These are phyloP conservation scores for Pseudopediastrum boryanum DNA, from an alignment of 139 green algal genomes.

Conservation along the genomic window DNA sequence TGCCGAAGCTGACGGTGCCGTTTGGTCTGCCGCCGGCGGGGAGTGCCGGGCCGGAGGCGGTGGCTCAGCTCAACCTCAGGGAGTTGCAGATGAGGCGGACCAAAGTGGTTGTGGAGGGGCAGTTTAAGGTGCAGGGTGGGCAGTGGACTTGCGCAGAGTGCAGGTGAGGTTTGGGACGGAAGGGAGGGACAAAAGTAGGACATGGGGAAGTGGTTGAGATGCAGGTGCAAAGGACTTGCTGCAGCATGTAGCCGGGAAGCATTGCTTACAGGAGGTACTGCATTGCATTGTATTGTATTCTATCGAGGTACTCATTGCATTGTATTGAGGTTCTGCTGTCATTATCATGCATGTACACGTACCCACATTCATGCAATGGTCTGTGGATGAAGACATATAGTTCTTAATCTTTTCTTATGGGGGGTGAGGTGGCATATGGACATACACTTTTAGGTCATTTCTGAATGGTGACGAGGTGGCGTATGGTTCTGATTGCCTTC, in stretches of 20 bases:
- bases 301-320: not conserved
- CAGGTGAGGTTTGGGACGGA: too few relatives aligned
- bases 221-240: not conserved
- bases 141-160: slow-evolving; percentile 24
- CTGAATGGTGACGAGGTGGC: too few relatives aligned
- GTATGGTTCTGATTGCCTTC: too few relatives aligned
- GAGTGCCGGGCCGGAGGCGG: not conserved
- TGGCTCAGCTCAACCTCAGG: slow-evolving; percentile 9
- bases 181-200: too few relatives aligned
- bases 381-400: too few relatives aligned
- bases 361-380: too few relatives aligned
- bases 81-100: slow-evolving; percentile 3
- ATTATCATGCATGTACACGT: too few relatives aligned
- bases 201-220: too few relatives aligned
- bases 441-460: too few relatives aligned
- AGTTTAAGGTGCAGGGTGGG: not conserved
- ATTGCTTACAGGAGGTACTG: not conserved
- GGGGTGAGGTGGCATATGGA: too few relatives aligned
- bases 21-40: slow-evolving; percentile 24
- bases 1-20: slow-evolving; percentile 7
- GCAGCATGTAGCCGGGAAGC: not conserved
- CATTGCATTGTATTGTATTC: not conserved
- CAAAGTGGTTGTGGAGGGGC: not conserved
- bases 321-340: not conserved
- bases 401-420: too few relatives aligned